Evolutionary conservation across 805 yeast genomes (phyloP), one percentile per base, ranked within the genome.

Genomic region (Helenozyma rhizophorensis): DNA sequence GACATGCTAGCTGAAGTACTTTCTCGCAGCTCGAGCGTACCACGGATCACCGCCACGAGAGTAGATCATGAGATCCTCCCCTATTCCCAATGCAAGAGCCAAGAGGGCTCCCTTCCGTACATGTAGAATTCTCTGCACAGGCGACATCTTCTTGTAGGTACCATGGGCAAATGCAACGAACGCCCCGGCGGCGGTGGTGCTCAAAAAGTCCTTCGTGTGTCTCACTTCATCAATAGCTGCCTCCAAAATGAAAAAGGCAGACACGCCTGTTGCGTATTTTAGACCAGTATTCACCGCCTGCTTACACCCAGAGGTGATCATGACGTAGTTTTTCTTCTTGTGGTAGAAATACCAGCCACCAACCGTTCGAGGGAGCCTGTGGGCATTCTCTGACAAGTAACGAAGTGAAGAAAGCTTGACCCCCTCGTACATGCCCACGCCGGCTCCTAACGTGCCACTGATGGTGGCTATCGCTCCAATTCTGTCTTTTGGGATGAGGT

Each of bases 301-400:
- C 13, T 60, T 61, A 41, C 76, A 58, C 1, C 84, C 85, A 17
- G 65, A 64, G 36, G 72, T 65, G 22, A 82, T 56, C 58, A 85
- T 76, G 19, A 81, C 83, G 54, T 83, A 83, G 56, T 83, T 82
- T 61, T 84, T 86, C 41, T 86, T 70, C 58, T 83, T 85, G 58
- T 86, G 93, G 57, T 86, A 86, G 53, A 80, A 82, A 51, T 82
- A 86, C 96, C 95, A 86, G 0, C 90, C 93, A 14, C 86, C 88
- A 33, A 76, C 80, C 0, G 81, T 76, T 14, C 57, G 68, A 6
- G 96, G 96, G 36, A 87, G 60, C 32, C 96, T 54, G 51, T 86
- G 95, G 10, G 93, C 82, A 49, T 86, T 86, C 45, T 83, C 85
- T 2, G 89, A 87, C 28, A 86, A 62, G 46, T 73, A 86, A 26